Base-by-base conservation (phyloP, 192 early-diverging fungal genomes). In the Rhizophagus clarus region DNA sequence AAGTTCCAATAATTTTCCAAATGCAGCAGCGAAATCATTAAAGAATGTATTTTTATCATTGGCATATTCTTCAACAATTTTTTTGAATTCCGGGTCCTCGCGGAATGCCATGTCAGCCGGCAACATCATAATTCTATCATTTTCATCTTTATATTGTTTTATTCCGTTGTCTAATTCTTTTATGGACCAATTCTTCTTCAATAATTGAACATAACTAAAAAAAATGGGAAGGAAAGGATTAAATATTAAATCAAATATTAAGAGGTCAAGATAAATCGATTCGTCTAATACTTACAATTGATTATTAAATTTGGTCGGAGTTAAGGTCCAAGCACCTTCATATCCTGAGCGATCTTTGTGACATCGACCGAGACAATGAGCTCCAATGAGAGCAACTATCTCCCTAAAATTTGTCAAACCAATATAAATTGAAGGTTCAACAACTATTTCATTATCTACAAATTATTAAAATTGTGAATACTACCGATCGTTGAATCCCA, bases 381-480 rank as follows among this genome's bases (percentile, higher is more conserved):
- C 93, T 62, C 93, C 92, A 42, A 87, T 82, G 64, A 93, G 81
- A 22, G 91, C 91, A 32, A 93, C 91, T 76, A 91, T 94, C 71
- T 94, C 91, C 47, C 86, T 88, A 66, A 90, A 10, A 28, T 28
- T 14, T 24, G 28, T 56, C 12, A 51, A 49, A 75, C 56, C 15
- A 56, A 56, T 56, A 29, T 51, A 1, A 32, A 17, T 42, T 15
- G 24, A 31, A 29, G 22, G 12, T 32, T n/a, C n/a, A 3, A 10
- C 29, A 15, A 40, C 1, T 10, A 24, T 26, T 31, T 76, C 4
- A 34, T 62, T 22, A 68, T 45, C 26, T 10, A 26, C 3, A 49
- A 10, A 68, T 29, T 7, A 77, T 49, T 24, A 42, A 26, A 24
- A 37, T n/a, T 37, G 10, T 34, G 2, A 45, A 66, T 34, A 69